These are phyloP conservation scores for Rhizopus arrhizus DNA, from an alignment of 371 early-diverging fungal genomes.

Conservation along the genomic window DNA sequence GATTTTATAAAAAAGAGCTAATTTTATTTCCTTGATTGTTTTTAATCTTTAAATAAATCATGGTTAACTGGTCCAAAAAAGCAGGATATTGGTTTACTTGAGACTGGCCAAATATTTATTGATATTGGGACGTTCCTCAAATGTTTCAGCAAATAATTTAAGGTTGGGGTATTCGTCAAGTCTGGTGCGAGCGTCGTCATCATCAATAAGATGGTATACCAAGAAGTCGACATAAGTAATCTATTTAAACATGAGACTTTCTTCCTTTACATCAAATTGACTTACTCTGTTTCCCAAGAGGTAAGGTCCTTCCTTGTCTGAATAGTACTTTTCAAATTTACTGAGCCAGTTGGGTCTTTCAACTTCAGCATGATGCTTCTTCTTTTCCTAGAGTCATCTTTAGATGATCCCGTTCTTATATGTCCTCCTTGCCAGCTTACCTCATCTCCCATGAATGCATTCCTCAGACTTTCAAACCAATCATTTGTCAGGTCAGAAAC, in stretches of 20 bases:
- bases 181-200: conserved; percentile 6
- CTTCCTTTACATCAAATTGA: too few relatives aligned
- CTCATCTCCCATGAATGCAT: background rate
- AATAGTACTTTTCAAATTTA: conserved; percentile 22
- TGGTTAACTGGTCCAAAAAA: too few relatives aligned
- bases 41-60: too few relatives aligned
- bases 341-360: conserved; percentile 9
- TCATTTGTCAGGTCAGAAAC: conserved; percentile 14
- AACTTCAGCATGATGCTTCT: background rate
- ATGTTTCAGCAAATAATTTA: conserved; percentile 22
- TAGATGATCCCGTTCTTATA: too few relatives aligned
- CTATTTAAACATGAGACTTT: background rate
- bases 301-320: conserved; percentile 28
- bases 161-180: conserved; percentile 25
- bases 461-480: conserved; percentile 15
- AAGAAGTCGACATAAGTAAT: conserved; percentile 31
- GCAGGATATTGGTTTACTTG: too few relatives aligned
- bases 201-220: conserved; percentile 29
- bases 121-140: conserved; percentile 28
- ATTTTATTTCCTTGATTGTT: too few relatives aligned
- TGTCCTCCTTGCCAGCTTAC: too few relatives aligned
- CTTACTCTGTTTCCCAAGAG: background rate
- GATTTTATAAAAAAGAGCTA: too few relatives aligned
- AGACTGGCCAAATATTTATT: conserved; percentile 11
- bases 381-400: background rate